Evolutionary conservation across 192 early-diverging fungal species (phyloP).

Genomic region (Coemansia sp.): DNA sequence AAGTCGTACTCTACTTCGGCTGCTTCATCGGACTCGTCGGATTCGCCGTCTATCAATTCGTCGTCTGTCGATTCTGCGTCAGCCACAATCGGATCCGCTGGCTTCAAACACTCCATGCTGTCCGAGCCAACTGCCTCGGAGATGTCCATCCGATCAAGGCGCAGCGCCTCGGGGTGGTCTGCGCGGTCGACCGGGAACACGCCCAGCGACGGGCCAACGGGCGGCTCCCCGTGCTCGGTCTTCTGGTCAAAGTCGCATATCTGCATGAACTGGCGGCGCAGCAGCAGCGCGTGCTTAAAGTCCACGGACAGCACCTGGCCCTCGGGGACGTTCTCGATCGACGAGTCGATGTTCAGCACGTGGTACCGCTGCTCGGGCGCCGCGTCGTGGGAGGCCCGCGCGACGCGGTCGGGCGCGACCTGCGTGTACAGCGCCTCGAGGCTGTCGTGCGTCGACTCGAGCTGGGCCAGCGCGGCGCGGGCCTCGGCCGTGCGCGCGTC

Average conservation of each 20-base stretch:
- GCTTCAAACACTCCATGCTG: no score
- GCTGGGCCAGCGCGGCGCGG: conserved; percentile 25
- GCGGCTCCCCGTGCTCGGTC: neutral
- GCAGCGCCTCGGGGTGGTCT: no score
- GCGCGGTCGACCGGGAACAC: conserved; percentile 30
- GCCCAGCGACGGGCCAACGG: conserved; percentile 20
- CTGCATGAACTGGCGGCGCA: conserved; percentile 17
- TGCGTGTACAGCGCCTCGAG: conserved; percentile 45
- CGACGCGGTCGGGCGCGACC: conserved; percentile 24
- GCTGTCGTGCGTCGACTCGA: conserved; percentile 23
- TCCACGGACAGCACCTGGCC: conserved; percentile 38
- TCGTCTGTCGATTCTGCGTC: no score
- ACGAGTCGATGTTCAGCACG: conserved; percentile 43
- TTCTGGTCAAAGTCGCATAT: conserved; percentile 22
- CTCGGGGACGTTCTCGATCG: conserved; percentile 16
- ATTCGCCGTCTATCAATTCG: conserved; percentile 12
- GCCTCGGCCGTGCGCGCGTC: conserved; percentile 7
- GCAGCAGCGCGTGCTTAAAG: conserved; percentile 28
- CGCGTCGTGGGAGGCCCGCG: conserved; percentile 16
- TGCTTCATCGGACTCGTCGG: neutral
- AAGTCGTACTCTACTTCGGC: neutral
- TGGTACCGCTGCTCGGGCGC: conserved; percentile 44
- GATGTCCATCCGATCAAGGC: no score
- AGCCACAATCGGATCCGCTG: no score
- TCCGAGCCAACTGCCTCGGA: no score